phyloP scores from a whole-genome alignment of 306 rosid species.

The Citrullus colocynthis region DNA sequence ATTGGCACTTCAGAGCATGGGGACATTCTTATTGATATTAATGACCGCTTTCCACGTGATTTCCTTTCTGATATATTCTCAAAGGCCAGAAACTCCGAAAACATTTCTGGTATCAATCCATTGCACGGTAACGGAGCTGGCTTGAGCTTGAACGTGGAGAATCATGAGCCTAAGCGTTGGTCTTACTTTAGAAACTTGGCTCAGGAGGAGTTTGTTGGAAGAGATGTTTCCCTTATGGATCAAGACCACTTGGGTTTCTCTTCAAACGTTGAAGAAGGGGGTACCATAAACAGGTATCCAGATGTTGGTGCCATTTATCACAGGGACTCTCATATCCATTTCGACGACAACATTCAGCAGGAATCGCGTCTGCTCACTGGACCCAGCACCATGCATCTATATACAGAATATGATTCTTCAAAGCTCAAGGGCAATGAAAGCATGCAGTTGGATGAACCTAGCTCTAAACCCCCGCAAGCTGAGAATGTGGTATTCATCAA shows the following conservation, averaged over 20 bases:
- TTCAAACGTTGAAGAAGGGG: slow-evolving; percentile 31
- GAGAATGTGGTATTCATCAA: slow-evolving; percentile 36
- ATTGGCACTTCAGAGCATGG: slow-evolving; percentile 31
- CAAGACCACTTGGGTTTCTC: slow-evolving; percentile 60
- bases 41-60: slow-evolving; percentile 53
- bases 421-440: slow-evolving; percentile 35
- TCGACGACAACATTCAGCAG: slow-evolving; percentile 32
- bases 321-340: slow-evolving; percentile 33
- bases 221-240: slow-evolving; percentile 63
- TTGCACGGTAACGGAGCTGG: slow-evolving; percentile 40
- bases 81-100: slow-evolving; percentile 28
- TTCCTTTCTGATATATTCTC: slow-evolving; percentile 44
- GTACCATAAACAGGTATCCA: slow-evolving; percentile 34
- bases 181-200: slow-evolving; percentile 76
- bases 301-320: slow-evolving; percentile 30
- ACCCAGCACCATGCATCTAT: slow-evolving; percentile 17
- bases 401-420: slow-evolving; percentile 31
- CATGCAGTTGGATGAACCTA: slow-evolving; percentile 50
- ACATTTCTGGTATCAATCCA: slow-evolving; percentile 25
- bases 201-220: slow-evolving; percentile 44
- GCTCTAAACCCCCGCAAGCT: slow-evolving; percentile 32
- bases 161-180: slow-evolving; percentile 69
- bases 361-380: slow-evolving; percentile 27
- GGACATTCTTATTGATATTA: slow-evolving; percentile 49
- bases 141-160: slow-evolving; percentile 59